Conservation (phyloP, 78 protist species). For the Cyanophora paradoxa region DNA sequence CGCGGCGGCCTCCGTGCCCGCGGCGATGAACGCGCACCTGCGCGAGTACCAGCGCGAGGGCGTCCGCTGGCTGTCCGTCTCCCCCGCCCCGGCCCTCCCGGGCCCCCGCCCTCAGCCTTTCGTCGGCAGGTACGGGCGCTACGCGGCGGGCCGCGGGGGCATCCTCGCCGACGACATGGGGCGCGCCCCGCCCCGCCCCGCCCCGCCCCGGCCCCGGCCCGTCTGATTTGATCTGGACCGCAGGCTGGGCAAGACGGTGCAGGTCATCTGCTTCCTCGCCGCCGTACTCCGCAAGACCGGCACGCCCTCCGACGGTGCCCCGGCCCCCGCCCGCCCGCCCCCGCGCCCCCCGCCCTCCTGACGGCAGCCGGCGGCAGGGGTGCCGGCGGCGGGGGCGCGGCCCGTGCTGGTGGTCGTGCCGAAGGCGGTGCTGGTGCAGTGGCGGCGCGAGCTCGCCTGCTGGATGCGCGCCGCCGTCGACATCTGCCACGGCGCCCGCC, state of each 20-base stretch:
- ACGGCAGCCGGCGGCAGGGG: not conserved
- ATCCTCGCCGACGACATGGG: conserved; percentile 26
- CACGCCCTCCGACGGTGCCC: not conserved
- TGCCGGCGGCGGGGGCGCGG: too few relatives aligned
- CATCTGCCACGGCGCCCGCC: not conserved
- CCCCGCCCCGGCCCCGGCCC: too few relatives aligned
- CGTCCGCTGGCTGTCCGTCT: not conserved
- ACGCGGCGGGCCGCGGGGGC: not conserved
- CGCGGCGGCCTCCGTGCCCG: not conserved
- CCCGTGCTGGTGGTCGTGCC: conserved; percentile 3
- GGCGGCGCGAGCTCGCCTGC: conserved; percentile 11
- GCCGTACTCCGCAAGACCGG: not conserved
- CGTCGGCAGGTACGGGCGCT: too few relatives aligned
- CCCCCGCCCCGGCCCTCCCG: too few relatives aligned
- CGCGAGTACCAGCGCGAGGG: conserved; percentile 10
- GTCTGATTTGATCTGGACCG: too few relatives aligned
- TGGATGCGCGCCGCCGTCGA: not conserved
- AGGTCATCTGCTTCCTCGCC: not conserved
- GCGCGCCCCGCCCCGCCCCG: too few relatives aligned
- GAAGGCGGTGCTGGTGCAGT: not conserved
- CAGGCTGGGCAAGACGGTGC: conserved; percentile 37
- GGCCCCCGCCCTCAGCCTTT: too few relatives aligned
- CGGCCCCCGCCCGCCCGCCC: not conserved
- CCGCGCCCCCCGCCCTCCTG: not conserved
- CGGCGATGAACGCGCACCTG: not conserved